Evolutionary conservation across 805 yeast genomes (phyloP).

Genomic region (Pichia ethanolica): DNA sequence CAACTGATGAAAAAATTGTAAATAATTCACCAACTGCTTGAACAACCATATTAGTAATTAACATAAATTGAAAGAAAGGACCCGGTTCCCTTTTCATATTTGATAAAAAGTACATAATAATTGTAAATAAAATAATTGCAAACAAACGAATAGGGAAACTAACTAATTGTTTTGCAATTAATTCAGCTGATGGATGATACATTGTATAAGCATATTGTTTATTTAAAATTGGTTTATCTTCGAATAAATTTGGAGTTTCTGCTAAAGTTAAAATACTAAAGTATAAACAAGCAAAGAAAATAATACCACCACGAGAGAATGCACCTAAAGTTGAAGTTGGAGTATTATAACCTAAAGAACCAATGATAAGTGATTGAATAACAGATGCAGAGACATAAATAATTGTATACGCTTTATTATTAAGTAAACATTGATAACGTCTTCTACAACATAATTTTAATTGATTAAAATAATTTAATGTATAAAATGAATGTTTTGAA

Average conservation of each 20-base stretch:
- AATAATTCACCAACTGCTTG: constrained; percentile 45
- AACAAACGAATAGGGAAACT: constrained; percentile 50
- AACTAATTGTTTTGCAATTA: constrained; percentile 47
- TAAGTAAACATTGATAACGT: constrained; percentile 45
- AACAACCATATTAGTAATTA: constrained; percentile 34
- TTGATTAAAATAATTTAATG: constrained; percentile 41
- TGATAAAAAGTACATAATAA: constrained; percentile 47
- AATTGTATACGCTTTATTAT: constrained; percentile 51
- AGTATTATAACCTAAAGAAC: constrained; percentile 52
- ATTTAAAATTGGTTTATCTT: constrained; percentile 54
- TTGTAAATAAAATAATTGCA: constrained; percentile 40
- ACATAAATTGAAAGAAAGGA: constrained; percentile 41
- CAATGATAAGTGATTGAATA: constrained; percentile 51
- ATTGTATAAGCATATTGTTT: constrained; percentile 59
- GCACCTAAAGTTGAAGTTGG: constrained; percentile 45
- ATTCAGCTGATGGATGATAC: constrained; percentile 60
- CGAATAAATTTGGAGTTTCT: constrained; percentile 52
- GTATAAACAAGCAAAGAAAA: constrained; percentile 54
- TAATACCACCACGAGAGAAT: constrained; percentile 55
- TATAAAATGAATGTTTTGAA: constrained; percentile 30
- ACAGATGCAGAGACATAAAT: constrained; percentile 42
- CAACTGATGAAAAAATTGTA: constrained; percentile 43
- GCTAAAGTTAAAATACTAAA: constrained; percentile 56
- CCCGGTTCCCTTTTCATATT: constrained; percentile 46
- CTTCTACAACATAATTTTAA: constrained; percentile 44